Evolutionary conservation across 2,329 filamentous ascomycete species (phyloP).

Genomic region (Monosporascus sp.): DNA sequence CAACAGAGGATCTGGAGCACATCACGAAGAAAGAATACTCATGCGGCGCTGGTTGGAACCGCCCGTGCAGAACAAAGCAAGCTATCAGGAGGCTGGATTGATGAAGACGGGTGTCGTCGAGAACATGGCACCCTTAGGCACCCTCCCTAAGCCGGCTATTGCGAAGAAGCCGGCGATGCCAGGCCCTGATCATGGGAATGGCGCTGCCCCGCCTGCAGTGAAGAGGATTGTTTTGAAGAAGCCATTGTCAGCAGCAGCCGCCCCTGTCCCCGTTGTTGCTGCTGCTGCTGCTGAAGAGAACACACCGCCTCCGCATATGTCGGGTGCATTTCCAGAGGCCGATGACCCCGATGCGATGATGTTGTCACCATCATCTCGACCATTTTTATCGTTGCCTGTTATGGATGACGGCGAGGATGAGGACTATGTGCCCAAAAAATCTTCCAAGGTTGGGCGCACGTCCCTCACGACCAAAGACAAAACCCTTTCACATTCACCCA

Average conservation of each 20-base stretch:
- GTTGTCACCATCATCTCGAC: constrained; percentile 17
- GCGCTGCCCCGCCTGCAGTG: constrained; percentile 12
- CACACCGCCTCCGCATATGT: constrained; percentile 11
- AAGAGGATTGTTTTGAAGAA: constrained; percentile 28
- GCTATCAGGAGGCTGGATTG: constrained; percentile 73
- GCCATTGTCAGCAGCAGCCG: constrained; percentile 23
- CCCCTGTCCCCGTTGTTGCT: constrained; percentile 11
- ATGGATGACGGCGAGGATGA: constrained; percentile 34
- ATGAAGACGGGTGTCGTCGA: constrained; percentile 70
- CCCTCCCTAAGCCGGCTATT: constrained; percentile 59
- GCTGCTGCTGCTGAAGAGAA: constrained; percentile 9
- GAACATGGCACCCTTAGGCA: constrained; percentile 77
- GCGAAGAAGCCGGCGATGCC: constrained; percentile 44
- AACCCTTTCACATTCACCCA: constrained; percentile 1
- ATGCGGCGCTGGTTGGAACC: constrained; percentile 57
- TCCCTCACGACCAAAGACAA: constrained; percentile 5
- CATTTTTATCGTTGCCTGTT: constrained; percentile 10
- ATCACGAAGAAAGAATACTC: constrained; percentile 39
- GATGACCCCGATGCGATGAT: constrained; percentile 7
- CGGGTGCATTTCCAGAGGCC: constrained; percentile 13
- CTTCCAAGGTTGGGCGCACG: constrained; percentile 16
- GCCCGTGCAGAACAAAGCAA: constrained; percentile 55
- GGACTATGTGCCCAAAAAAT: constrained; percentile 37
- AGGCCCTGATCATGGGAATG: not conserved
- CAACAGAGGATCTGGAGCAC: constrained; percentile 15